Evolutionary conservation across 768 basidiomycete genomes (phyloP), one percentile per base, ranked within the genome.

Genomic region (Filobasidium floriforme): DNA sequence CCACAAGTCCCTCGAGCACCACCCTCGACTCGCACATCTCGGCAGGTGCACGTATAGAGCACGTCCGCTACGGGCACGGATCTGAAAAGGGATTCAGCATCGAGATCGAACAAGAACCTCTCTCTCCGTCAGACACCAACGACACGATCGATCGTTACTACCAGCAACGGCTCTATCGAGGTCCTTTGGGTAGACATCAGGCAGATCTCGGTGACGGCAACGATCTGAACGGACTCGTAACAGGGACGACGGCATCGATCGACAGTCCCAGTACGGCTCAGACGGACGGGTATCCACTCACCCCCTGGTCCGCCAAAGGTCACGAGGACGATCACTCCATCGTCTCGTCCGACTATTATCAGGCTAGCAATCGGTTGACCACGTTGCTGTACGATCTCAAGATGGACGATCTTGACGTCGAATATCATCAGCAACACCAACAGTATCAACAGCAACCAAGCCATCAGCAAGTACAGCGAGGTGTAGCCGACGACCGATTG

Each of bases 101-200:
- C 46, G 46, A 49, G 46, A 15, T 49, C 46, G 46, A 49, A 22
- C 46, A 49, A 49, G 46, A 49, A 49, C 46, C 46, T 22, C 46
- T 49, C 22, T 49, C 46, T 5, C 46, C 46, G 15, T 49, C 18
- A 18, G 15, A 15, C 12, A 49, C 46, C 46, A 49, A 49, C 46
- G 46, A 49, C 22, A 49, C 46, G 46, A 49, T 49, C 46, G 46
- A 49, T 49, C 46, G 22, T 22, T 18, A 18, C 14, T 49, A 49
- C 14, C 46, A 49, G 22, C 15, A 15, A 15, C 46, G 46, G 46
- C 15, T 49, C 46, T 49, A 49, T 49, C 46, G 46, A 14, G 46
- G 22, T 49, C 46, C 46, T 49, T 49, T 49, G 46, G 22, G 18
- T 49, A 15, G 46, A 49, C 46, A 49, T 15, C 18, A 49, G 46